Evolutionary conservation across 805 yeast species (phyloP).

Genomic region (Wickerhamiella shivajii): DNA sequence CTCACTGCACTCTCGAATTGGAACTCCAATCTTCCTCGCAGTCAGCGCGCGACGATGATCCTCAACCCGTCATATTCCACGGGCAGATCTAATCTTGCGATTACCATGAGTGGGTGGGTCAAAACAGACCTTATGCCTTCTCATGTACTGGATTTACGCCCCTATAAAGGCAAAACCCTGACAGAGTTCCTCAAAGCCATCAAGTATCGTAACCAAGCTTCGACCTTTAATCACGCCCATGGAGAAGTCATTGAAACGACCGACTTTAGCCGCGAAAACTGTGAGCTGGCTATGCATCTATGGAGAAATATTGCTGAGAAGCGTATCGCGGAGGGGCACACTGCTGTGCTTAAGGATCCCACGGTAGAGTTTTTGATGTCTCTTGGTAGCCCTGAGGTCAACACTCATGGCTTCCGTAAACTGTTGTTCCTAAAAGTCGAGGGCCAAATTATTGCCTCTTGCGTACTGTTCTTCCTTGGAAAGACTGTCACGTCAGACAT

Average conservation of each 20-base stretch:
- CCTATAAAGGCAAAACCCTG: conserved; percentile 23
- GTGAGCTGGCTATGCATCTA: conserved; percentile 23
- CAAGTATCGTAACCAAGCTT: conserved; percentile 29
- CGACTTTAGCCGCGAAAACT: conserved; percentile 24
- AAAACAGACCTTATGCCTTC: conserved; percentile 27
- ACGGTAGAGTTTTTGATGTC: conserved; percentile 22
- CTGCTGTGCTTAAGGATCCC: conserved; percentile 28
- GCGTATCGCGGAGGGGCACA: conserved; percentile 27
- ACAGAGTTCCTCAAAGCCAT: conserved; percentile 29
- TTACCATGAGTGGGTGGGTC: conserved; percentile 29
- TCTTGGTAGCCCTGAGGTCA: conserved; percentile 21
- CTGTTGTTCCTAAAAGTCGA: conserved; percentile 28
- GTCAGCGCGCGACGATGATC: conserved; percentile 25
- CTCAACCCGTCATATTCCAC: conserved; percentile 28
- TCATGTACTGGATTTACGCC: conserved; percentile 30
- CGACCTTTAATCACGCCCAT: conserved; percentile 24
- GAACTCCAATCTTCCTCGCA: conserved; percentile 21
- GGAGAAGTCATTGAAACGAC: conserved; percentile 27
- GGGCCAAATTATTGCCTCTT: conserved; percentile 28
- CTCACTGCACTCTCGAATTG: conserved; percentile 27
- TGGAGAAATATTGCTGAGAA: conserved; percentile 30
- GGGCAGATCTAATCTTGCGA: conserved; percentile 20
- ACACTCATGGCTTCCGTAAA: conserved; percentile 21
- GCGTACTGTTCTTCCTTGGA: conserved; percentile 30
- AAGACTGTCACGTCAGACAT: conserved; percentile 33